Evolutionary conservation across 139 green algal species (phyloP), one percentile per base, ranked within the genome.

Genomic region (Mesotaenium endlicherianum): DNA sequence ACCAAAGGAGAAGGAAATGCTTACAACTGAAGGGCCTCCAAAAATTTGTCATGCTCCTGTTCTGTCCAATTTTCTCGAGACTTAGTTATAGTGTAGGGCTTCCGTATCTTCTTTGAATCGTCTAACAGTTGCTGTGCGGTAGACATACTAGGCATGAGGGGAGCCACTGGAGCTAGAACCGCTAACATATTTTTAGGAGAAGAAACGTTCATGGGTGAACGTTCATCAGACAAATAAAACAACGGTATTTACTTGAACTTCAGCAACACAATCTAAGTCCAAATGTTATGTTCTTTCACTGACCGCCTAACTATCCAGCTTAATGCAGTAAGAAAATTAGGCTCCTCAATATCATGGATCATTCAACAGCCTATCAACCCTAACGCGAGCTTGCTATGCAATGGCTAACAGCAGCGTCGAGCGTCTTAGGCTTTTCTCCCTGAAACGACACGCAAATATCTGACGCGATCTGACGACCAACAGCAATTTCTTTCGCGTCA

Each of bases 41-140:
- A 38, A 50, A 95, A 95, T 1, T 82, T 84, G 14, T 72, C 40
- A 72, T 95, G 92, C 83, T 95, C 92, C n/a, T 93, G 86, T 11
- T 92, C 89, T 2, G 86, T 93, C 92, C 92, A 95, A 6, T 74
- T 82, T 80, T 95, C 93, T 0, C 93, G 81, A 44, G 85, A 81
- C 85, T 93, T 94, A 16, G 91, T 93, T 1, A 94, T 90, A 0
- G 90, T 93, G 60, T 96, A 96, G 3, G 90, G 87, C 80, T 94
- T 94, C 4, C 91, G 77, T n/a, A 89, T 72, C 89, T 93, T 89
- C 50, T 85, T 85, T 31, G 34, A n/a, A 31, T 0, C 26, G 20
- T 77, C 69, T 68, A 31, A 68, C 57, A 39, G 57, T 39, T 68
- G 57, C 57, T 68, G n/a, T 68, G 36, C n/a, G 57, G n/a, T 68